Conservation (phyloP, 345 rosid genomes). For the Psidium guajava region DNA sequence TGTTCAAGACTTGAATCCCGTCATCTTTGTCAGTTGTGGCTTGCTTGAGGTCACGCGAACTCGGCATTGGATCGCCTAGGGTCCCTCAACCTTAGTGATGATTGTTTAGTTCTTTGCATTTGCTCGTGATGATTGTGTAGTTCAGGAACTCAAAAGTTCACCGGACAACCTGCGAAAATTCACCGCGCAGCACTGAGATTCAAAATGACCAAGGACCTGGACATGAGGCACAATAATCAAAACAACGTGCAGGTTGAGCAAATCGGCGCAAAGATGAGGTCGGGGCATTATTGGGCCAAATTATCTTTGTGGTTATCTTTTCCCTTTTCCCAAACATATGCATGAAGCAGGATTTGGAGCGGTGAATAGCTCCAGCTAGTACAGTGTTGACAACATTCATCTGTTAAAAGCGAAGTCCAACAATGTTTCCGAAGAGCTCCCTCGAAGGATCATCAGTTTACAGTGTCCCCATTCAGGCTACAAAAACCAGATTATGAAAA, state of each 20-base stretch:
- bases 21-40: no score
- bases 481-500: not conserved
- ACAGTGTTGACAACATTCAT: not conserved
- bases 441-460: not conserved
- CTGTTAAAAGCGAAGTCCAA: not conserved
- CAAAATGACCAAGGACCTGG: not conserved
- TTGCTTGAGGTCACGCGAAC: no score
- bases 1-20: no score
- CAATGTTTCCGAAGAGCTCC: not conserved
- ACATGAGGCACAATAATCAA: not conserved
- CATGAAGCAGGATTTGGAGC: not conserved
- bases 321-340: not conserved
- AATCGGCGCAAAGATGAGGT: not conserved
- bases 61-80: no score
- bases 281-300: not conserved
- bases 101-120: no score
- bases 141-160: conserved; percentile 47
- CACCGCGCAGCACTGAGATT: not conserved
- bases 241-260: not conserved
- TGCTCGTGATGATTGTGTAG: conserved; percentile 38
- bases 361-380: not conserved
- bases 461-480: not conserved
- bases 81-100: no score
- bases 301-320: not conserved
- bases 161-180: conserved; percentile 36